These are phyloP conservation scores for Colletotrichum cuscutae DNA, from an alignment of 2,329 filamentous ascomycete genomes.

Conservation along the genomic window DNA sequence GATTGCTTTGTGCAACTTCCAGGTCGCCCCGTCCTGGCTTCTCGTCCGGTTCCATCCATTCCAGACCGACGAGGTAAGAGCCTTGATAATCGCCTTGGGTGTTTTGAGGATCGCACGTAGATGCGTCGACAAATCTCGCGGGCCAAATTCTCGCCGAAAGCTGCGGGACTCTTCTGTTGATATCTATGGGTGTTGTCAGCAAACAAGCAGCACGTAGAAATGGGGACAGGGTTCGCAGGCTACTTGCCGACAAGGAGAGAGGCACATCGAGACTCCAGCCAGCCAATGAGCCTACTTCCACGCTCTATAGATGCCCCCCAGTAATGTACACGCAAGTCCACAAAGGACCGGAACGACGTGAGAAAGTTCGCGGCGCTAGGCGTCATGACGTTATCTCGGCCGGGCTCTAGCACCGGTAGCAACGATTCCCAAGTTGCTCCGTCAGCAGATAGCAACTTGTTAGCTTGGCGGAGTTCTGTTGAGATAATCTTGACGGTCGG, in stretches of 20 bases:
- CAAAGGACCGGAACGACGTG: constrained; percentile 60
- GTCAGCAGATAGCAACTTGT: constrained; percentile 48
- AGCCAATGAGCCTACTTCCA: constrained; percentile 67
- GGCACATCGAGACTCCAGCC: constrained; percentile 71
- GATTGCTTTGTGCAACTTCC: constrained; percentile 51
- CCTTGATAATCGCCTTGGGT: constrained; percentile 63
- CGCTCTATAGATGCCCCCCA: constrained; percentile 69
- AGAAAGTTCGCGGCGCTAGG: constrained; percentile 60
- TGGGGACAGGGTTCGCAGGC: background rate
- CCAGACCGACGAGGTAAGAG: constrained; percentile 70
- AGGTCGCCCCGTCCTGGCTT: constrained; percentile 51
- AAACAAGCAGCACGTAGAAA: background rate
- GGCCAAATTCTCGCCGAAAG: constrained; percentile 72
- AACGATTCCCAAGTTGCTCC: constrained; percentile 56
- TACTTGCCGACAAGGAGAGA: constrained; percentile 66
- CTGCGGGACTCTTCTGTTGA: constrained; percentile 62
- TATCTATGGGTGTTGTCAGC: constrained; percentile 50
- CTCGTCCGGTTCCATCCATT: constrained; percentile 43
- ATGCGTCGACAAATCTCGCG: constrained; percentile 61
- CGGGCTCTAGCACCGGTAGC: constrained; percentile 38
- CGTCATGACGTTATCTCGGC: background rate
- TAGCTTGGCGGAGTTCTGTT: constrained; percentile 61
- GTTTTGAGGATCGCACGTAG: constrained; percentile 38
- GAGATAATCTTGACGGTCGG: constrained; percentile 63
- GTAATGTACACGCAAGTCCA: constrained; percentile 72